phyloP scores from a whole-genome alignment of 768 basidiomycete genomes.

The Leccinum truebloodii region DNA sequence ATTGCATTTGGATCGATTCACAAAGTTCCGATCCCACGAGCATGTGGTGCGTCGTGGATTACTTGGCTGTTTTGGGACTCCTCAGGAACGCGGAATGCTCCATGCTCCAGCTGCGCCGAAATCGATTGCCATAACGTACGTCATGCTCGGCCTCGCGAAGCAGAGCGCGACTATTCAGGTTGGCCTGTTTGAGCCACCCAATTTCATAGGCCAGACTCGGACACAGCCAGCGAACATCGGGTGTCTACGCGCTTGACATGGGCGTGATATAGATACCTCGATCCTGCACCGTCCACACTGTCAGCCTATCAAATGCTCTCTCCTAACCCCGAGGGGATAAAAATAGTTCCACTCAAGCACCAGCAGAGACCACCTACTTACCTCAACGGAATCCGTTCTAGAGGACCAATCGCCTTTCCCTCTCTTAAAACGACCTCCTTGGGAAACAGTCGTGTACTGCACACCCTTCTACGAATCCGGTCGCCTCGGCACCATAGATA shows the following conservation, averaged over 20 bases:
- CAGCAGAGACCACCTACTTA: slow-evolving; percentile 5
- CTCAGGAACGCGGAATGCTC: neutral
- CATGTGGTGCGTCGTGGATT: neutral
- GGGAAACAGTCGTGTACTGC: slow-evolving; percentile 33
- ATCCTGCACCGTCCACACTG: slow-evolving; percentile 23
- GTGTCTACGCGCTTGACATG: neutral
- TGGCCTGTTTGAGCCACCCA: neutral
- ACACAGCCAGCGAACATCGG: neutral
- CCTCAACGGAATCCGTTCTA: slow-evolving; percentile 35
- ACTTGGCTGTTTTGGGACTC: slow-evolving; percentile 4
- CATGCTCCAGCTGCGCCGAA: neutral
- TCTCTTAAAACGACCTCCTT: slow-evolving; percentile 35
- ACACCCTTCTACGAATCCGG: slow-evolving; percentile 42
- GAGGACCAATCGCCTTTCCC: slow-evolving; percentile 37
- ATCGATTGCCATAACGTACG: neutral
- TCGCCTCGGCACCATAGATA: slow-evolving; percentile 27
- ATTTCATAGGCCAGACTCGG: neutral
- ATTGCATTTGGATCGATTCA: slow-evolving; percentile 29
- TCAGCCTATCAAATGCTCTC: neutral
- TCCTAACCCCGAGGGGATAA: slow-evolving; percentile 36
- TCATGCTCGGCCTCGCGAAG: neutral
- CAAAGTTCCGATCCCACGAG: slow-evolving; percentile 2
- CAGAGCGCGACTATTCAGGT: neutral
- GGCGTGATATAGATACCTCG: slow-evolving; percentile 32
- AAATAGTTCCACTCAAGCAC: neutral